These are phyloP conservation scores for Aspergillus novoparasiticus DNA, from an alignment of 2,329 filamentous ascomycete species.

Conservation along the genomic window DNA sequence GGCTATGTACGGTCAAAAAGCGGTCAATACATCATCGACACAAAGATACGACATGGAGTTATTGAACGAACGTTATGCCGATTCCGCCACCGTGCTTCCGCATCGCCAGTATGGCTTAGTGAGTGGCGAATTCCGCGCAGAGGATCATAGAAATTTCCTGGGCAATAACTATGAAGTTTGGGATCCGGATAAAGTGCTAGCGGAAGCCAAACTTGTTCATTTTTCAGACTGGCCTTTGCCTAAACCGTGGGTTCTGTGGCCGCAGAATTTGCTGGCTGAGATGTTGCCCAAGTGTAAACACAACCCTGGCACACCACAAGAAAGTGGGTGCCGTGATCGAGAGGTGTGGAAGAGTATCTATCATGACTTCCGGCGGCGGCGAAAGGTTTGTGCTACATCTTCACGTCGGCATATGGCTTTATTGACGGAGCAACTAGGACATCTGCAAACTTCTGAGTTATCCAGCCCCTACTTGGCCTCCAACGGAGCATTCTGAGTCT, in stretches of 20 bases:
- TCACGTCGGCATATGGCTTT: not conserved
- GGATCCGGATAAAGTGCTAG: slow-evolving; percentile 59
- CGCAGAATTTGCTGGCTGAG: slow-evolving; percentile 32
- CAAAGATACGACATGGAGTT: slow-evolving; percentile 66
- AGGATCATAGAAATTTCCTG: slow-evolving; percentile 56
- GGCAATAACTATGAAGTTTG: slow-evolving; percentile 56
- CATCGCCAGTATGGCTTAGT: slow-evolving; percentile 65
- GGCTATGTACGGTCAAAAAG: slow-evolving; percentile 31
- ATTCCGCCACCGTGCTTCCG: slow-evolving; percentile 63
- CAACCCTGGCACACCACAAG: slow-evolving; percentile 37
- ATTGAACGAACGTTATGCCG: slow-evolving; percentile 63
- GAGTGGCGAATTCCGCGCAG: slow-evolving; percentile 62
- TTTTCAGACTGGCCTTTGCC: slow-evolving; percentile 73
- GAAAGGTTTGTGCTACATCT: slow-evolving; percentile 19
- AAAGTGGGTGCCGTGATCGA: slow-evolving; percentile 41
- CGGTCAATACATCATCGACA: slow-evolving; percentile 21
- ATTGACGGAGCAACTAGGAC: slow-evolving; percentile 1
- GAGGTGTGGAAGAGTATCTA: slow-evolving; percentile 42
- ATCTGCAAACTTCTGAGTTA: slow-evolving; percentile 36
- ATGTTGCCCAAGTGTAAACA: slow-evolving; percentile 38
- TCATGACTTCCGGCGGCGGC: slow-evolving; percentile 37
- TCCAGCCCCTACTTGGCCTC: slow-evolving; percentile 37
- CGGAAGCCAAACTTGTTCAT: slow-evolving; percentile 68
- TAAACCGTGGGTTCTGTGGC: slow-evolving; percentile 62
- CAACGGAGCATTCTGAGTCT: slow-evolving; percentile 7